Conservation (phyloP, 257 asterid species). For the Solanum chaucha region DNA sequence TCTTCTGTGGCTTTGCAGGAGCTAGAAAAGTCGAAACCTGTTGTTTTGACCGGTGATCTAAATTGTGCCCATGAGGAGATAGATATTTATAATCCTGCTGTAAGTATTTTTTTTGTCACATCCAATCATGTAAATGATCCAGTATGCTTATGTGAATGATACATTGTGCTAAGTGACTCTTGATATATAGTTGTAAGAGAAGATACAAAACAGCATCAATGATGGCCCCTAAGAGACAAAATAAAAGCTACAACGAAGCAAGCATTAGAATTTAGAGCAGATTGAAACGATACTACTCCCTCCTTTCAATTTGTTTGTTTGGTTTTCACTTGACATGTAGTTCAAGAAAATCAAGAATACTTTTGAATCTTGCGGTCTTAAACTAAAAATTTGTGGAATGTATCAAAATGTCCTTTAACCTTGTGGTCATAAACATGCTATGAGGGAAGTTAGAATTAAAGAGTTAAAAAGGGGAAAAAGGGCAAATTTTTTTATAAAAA, state of each 20-base stretch:
- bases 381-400: neutral
- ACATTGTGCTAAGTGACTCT: neutral
- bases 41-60: slow-evolving; percentile 88
- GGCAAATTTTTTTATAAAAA: too few species aligned
- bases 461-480: neutral
- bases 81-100: slow-evolving; percentile 81
- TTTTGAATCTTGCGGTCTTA: neutral
- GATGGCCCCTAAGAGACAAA: neutral
- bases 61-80: slow-evolving; percentile 96
- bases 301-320: neutral
- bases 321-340: neutral
- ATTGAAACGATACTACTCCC: neutral
- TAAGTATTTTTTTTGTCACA: slow-evolving; percentile 19
- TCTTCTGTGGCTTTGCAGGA: slow-evolving; percentile 50
- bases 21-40: slow-evolving; percentile 75
- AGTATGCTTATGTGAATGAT: neutral
- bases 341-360: neutral
- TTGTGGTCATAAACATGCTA: neutral
- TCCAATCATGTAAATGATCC: neutral
- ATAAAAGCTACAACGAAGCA: neutral
- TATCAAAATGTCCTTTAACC: neutral
- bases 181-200: neutral
- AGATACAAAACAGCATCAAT: neutral
- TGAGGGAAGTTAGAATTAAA: neutral
- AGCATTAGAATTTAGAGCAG: neutral